These are phyloP conservation scores for Serendipita sp. DNA, from an alignment of 768 basidiomycete genomes.

Conservation along the genomic window DNA sequence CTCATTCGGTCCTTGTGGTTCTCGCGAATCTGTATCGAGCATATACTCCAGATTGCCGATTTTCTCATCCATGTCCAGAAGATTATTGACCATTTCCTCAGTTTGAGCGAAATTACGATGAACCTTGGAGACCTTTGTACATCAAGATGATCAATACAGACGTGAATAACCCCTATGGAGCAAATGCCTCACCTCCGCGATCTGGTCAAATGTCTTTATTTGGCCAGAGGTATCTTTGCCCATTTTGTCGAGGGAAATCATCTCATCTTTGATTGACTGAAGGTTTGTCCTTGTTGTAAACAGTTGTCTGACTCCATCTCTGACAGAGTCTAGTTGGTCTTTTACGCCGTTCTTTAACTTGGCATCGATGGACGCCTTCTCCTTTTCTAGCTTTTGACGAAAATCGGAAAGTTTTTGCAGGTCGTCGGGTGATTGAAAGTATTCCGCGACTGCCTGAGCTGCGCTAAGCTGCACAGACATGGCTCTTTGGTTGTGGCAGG, in stretches of 20 bases:
- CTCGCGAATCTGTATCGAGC: conserved; percentile 54
- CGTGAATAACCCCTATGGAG: background rate
- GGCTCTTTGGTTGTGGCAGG: background rate
- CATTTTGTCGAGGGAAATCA: conserved; percentile 61
- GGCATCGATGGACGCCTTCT: conserved; percentile 85
- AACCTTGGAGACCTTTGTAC: conserved; percentile 71
- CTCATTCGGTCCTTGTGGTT: conserved; percentile 73
- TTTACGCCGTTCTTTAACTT: conserved; percentile 82
- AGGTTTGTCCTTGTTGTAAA: conserved; percentile 62
- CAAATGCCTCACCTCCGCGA: conserved; percentile 56
- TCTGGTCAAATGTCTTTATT: conserved; percentile 86
- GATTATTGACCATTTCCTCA: conserved; percentile 87
- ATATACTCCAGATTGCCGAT: conserved; percentile 64
- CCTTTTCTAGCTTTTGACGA: conserved; percentile 89
- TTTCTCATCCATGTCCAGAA: conserved; percentile 80
- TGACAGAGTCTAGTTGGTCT: conserved; percentile 80
- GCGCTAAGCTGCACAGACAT: conserved; percentile 23
- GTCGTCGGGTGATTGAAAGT: conserved; percentile 86
- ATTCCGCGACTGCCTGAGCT: conserved; percentile 75
- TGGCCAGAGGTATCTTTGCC: conserved; percentile 59
- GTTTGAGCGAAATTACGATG: conserved; percentile 91
- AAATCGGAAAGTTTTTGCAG: conserved; percentile 76
- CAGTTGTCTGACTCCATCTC: conserved; percentile 73
- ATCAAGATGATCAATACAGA: background rate
- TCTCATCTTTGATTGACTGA: conserved; percentile 71